Conservation (phyloP, 257 asterid genomes). For the Asclepias syriaca region DNA sequence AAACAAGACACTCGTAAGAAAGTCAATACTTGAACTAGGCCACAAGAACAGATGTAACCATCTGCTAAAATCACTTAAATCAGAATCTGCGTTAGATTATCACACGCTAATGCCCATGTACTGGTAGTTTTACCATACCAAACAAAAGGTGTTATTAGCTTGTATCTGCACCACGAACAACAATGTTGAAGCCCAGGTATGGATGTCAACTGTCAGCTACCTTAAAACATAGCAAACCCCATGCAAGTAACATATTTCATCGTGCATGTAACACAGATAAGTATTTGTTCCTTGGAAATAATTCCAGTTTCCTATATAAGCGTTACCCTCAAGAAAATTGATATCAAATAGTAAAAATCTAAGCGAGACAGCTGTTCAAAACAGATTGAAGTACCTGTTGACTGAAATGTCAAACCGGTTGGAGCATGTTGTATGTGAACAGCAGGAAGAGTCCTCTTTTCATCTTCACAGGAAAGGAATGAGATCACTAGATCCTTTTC, state of each 20-base stretch:
- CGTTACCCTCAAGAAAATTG: background rate
- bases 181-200: background rate
- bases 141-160: background rate
- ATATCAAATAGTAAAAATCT: background rate
- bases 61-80: background rate
- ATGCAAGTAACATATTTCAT: background rate
- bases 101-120: background rate
- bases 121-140: background rate
- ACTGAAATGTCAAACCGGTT: slow-evolving; percentile 60
- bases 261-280: background rate
- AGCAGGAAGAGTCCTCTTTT: slow-evolving; percentile 26
- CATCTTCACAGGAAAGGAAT: slow-evolving; percentile 26
- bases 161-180: background rate
- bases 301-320: background rate
- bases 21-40: too few relatives aligned
- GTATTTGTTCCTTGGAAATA: background rate
- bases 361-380: background rate
- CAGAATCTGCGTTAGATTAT: background rate
- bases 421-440: slow-evolving; percentile 59
- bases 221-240: background rate
- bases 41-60: background rate
- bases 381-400: slow-evolving; percentile 43
- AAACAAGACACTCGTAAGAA: too few relatives aligned
- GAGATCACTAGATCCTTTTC: slow-evolving; percentile 47
- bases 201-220: background rate